Evolutionary conservation across 176 grass and related monocot species (phyloP), one percentile per base, ranked within the genome.

Genomic region (Carex kokanica): DNA sequence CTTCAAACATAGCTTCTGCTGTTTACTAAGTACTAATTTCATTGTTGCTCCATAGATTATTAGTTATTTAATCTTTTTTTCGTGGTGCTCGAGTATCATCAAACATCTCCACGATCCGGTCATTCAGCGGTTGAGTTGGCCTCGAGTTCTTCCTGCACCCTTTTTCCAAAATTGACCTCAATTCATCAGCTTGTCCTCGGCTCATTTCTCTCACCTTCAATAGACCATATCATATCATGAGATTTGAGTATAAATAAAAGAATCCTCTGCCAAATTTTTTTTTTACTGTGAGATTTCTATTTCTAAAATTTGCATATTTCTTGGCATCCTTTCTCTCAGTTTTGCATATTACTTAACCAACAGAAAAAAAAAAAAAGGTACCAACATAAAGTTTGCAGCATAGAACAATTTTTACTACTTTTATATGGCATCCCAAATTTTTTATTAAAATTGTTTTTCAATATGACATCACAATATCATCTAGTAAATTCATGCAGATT

Each of bases 191-290:
- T 27, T 98, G 95, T 43, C 92, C 83, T 85, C 86, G 34, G 16
- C 78, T 87, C 89, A 95, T 91, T 82, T 88, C 83, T 85, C 92
- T 91, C 43, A 86, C 86, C 89, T 94, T 61, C 27, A 83, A 52
- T 11, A 54, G 38, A 74, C 12, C 27, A 81, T 80, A 21, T 60
- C 78, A 60, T 40, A 53, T 6, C 17, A 75, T 25, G 12, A 75
- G 23, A 75, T 54, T 34, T 74, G 12, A 75, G n/a, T 75, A 25
- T 3, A 29, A 54, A 52, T 27, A 17, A 34, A 34, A 34, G 32
- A 34, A 34, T 3, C 32, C 32, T 34, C 32, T 34, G 32, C 32
- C 32, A 34, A 34, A 4, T 34, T 34, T 34, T 34, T 34, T 34
- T 34, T 34, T 20, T 55, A 38, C 8, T 13, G 52, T 77, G 69